phyloP scores from a whole-genome alignment of 2,329 filamentous ascomycete genomes.

The Nigrograna mackinnonii region DNA sequence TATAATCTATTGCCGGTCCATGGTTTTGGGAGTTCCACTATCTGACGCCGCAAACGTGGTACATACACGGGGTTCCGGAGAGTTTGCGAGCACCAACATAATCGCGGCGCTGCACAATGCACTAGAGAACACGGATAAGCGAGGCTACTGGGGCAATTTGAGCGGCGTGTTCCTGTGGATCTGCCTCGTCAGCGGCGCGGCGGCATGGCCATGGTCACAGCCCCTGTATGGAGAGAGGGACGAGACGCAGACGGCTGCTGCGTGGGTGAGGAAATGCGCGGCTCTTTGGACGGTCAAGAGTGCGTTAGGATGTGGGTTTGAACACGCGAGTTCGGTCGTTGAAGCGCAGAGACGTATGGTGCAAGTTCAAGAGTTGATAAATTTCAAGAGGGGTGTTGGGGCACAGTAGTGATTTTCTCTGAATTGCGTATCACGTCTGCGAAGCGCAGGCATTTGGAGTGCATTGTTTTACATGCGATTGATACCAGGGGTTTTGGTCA shows the following conservation, averaged over 20 bases:
- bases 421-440: too few relatives aligned
- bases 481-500: too few relatives aligned
- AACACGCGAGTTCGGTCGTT: constrained; percentile 21
- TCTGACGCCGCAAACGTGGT: constrained; percentile 22
- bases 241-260: constrained; percentile 8
- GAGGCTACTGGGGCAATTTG: constrained; percentile 26
- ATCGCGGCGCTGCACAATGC: constrained; percentile 27
- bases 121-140: constrained; percentile 24
- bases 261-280: constrained; percentile 33
- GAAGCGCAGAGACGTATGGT: constrained; percentile 29
- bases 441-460: too few relatives aligned
- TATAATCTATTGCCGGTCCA: constrained; percentile 32
- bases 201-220: constrained; percentile 19
- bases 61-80: constrained; percentile 13
- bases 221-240: constrained; percentile 8
- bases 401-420: constrained; percentile 10
- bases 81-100: constrained; percentile 5
- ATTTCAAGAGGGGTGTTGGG: constrained; percentile 16
- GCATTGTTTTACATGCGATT: too few relatives aligned
- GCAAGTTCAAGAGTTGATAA: constrained; percentile 22
- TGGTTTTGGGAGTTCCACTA: constrained; percentile 29
- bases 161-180: constrained; percentile 35
- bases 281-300: constrained; percentile 28
- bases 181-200: constrained; percentile 31
- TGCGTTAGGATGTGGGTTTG: constrained; percentile 20